These are phyloP conservation scores for Aspergillus leporis DNA, from an alignment of 495 filamentous ascomycete genomes.

Conservation along the genomic window DNA sequence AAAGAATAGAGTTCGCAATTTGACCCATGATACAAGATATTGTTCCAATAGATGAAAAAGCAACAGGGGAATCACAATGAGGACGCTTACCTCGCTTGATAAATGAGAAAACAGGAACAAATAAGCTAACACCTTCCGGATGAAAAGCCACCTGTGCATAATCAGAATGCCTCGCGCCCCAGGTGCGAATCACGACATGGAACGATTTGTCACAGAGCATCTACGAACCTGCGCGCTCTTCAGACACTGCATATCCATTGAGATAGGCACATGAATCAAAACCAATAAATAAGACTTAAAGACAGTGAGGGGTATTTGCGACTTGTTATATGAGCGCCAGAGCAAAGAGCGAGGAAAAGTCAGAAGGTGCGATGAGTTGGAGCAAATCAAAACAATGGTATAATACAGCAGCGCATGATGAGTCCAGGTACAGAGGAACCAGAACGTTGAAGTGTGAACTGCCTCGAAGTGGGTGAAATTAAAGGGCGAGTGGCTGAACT, in stretches of 20 bases:
- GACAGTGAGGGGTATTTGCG: conserved; percentile 15
- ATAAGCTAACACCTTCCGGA: conserved; percentile 2
- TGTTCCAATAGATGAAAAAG: conserved; percentile 8
- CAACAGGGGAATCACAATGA: conserved; percentile 20
- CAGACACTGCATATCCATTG: background rate
- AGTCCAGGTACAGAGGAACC: background rate
- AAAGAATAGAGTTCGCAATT: background rate
- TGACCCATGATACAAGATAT: conserved; percentile 12
- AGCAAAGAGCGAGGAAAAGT: conserved; percentile 8
- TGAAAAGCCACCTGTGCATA: conserved; percentile 1
- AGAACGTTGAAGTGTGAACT: background rate
- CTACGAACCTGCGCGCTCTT: conserved; percentile 24
- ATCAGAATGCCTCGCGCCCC: conserved; percentile 12
- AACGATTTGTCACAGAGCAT: conserved; percentile 11
- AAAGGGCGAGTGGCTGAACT: background rate
- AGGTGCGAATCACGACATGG: conserved; percentile 1
- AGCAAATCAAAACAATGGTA: conserved; percentile 8
- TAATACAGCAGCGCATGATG: conserved; percentile 11
- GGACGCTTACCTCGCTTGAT: conserved; percentile 12
- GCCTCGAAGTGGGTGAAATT: background rate
- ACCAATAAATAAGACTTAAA: conserved; percentile 1
- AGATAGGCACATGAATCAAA: background rate
- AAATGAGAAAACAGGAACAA: conserved; percentile 1
- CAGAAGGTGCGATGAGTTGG: background rate
- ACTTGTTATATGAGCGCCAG: conserved; percentile 9